Evolutionary conservation across 1,139 yeast species (phyloP).

Genomic region (Yamadazyma sp.): DNA sequence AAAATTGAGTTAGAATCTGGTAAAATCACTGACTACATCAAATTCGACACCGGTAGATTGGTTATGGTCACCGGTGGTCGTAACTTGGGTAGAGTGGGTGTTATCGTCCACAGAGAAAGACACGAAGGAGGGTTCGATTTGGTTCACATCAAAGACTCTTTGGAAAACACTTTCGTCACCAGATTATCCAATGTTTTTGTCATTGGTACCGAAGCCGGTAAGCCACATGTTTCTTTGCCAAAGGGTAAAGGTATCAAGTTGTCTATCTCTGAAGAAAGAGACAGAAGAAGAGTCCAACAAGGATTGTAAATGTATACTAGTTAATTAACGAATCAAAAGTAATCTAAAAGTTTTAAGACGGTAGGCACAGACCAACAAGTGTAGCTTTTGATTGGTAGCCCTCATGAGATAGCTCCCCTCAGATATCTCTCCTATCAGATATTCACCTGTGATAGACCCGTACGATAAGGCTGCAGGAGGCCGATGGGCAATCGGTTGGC

Average conservation of each 20-base stretch:
- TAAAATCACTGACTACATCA: constrained; percentile 87
- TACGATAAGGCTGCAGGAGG: too few species aligned
- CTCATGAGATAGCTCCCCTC: too few species aligned
- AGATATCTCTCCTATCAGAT: too few species aligned
- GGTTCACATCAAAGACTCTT: constrained; percentile 96
- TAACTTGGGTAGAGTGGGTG: constrained; percentile 99
- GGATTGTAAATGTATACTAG: constrained; percentile 31
- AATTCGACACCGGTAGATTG: constrained; percentile 93
- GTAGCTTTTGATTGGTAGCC: too few species aligned
- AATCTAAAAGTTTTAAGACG: too few species aligned
- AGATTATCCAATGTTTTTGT: constrained; percentile 96
- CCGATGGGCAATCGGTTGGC: too few species aligned
- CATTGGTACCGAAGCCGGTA: constrained; percentile 91
- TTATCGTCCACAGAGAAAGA: constrained; percentile 96
- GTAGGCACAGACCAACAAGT: too few species aligned
- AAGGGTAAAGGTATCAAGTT: constrained; percentile 99
- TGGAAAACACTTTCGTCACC: constrained; percentile 97
- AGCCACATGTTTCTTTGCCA: constrained; percentile 97
- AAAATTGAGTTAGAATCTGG: constrained; percentile 95
- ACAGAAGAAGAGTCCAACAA: constrained; percentile 88
- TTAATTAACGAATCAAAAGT: neutral
- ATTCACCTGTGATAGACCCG: too few species aligned
- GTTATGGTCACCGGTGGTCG: constrained; percentile 99
- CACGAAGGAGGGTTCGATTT: constrained; percentile 99
- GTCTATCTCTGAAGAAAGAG: constrained; percentile 98